These are phyloP conservation scores for Pseudocercospora eumusae DNA, from an alignment of 2,329 filamentous ascomycete genomes.

Conservation along the genomic window DNA sequence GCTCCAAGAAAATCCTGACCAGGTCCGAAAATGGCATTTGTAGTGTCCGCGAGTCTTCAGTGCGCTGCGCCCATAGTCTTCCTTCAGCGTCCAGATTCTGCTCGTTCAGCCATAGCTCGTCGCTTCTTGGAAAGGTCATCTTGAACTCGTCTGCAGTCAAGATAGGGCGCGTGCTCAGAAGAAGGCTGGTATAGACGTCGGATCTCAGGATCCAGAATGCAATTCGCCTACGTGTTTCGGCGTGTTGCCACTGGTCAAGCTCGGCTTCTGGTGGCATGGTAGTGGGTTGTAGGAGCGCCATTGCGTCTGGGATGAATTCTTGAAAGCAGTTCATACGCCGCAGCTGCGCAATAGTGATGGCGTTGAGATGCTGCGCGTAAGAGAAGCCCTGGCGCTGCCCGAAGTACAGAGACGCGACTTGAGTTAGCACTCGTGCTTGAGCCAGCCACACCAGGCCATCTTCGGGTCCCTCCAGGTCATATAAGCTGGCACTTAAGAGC, in stretches of 20 bases:
- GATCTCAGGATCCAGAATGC: conserved; percentile 25
- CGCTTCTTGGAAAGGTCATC: conserved; percentile 20
- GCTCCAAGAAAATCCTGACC: conserved; percentile 23
- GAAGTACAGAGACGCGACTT: conserved; percentile 25
- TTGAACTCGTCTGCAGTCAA: conserved; percentile 25
- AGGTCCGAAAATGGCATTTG: conserved; percentile 27
- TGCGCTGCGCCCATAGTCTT: conserved; percentile 12
- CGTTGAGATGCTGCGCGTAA: conserved; percentile 25
- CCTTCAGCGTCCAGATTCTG: conserved; percentile 5
- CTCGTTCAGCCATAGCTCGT: conserved; percentile 19
- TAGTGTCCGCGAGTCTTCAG: conserved; percentile 14
- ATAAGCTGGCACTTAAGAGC: conserved; percentile 22
- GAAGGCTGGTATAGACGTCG: conserved; percentile 23
- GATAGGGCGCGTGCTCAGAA: conserved; percentile 23
- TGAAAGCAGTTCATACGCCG: conserved; percentile 26
- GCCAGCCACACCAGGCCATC: conserved; percentile 22
- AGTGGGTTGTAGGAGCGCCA: neutral
- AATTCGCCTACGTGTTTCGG: conserved; percentile 16
- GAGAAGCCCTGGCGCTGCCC: conserved; percentile 26
- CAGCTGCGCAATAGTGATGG: conserved; percentile 23
- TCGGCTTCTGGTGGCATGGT: conserved; percentile 12
- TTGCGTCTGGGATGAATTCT: conserved; percentile 19
- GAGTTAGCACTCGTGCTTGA: conserved; percentile 23
- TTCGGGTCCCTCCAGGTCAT: conserved; percentile 23
- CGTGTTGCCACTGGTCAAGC: conserved; percentile 11